Evolutionary conservation across 2,329 filamentous ascomycete genomes (phyloP).

Genomic region (Waltergamsia citrina): DNA sequence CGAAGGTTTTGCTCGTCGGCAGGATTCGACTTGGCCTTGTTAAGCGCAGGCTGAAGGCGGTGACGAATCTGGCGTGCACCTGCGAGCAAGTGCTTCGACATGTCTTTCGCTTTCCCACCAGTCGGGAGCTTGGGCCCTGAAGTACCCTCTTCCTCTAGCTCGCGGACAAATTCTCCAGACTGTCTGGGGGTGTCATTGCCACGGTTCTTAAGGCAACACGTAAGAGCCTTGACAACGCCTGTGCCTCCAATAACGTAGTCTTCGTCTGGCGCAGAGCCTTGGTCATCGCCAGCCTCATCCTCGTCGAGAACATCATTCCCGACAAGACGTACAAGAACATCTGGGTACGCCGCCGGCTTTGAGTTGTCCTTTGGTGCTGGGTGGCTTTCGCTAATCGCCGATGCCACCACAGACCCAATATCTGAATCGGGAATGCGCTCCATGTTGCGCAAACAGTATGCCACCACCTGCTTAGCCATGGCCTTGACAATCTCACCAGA

Average conservation of each 20-base stretch:
- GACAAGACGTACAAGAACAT: slow-evolving; percentile 79
- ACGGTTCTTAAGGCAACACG: slow-evolving; percentile 81
- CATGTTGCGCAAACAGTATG: slow-evolving; percentile 88
- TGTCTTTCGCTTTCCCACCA: slow-evolving; percentile 67
- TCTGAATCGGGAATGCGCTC: slow-evolving; percentile 65
- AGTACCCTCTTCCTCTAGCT: slow-evolving; percentile 40
- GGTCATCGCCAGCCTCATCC: slow-evolving; percentile 47
- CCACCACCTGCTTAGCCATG: slow-evolving; percentile 87
- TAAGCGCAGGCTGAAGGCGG: slow-evolving; percentile 73
- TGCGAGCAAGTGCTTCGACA: slow-evolving; percentile 81
- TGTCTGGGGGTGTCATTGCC: slow-evolving; percentile 47
- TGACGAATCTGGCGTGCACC: slow-evolving; percentile 83
- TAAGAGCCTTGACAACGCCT: slow-evolving; percentile 86
- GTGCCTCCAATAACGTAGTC: slow-evolving; percentile 96
- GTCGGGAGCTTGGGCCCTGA: slow-evolving; percentile 30
- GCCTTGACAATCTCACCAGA: slow-evolving; percentile 89
- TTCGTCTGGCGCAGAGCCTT: slow-evolving; percentile 69
- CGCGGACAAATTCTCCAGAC: slow-evolving; percentile 42
- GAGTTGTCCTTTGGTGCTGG: slow-evolving; percentile 10
- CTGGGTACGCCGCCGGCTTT: slow-evolving; percentile 46
- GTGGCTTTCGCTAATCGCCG: slow-evolving; percentile 29
- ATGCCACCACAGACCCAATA: slow-evolving; percentile 35
- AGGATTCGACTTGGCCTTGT: slow-evolving; percentile 58
- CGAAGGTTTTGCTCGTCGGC: slow-evolving; percentile 71
- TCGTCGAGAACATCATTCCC: slow-evolving; percentile 50